Conservation (phyloP, 2,329 filamentous ascomycete genomes). For the Sordariomycetes sp. region DNA sequence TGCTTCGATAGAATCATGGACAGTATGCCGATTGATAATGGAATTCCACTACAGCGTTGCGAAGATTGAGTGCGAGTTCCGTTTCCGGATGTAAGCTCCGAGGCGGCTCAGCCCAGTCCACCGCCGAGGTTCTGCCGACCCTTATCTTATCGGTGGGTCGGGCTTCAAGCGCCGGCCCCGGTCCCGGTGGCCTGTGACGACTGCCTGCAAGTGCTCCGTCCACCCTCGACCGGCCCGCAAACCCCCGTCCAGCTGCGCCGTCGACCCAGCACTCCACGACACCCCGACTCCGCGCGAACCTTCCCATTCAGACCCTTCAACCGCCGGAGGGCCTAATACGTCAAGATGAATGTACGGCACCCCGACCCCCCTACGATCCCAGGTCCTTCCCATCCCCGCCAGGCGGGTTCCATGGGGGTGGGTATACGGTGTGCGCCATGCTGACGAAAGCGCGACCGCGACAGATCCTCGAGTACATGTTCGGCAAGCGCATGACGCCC, state of each 20-base stretch:
- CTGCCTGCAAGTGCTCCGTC: neutral
- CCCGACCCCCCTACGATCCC: neutral
- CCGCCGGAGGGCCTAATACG: neutral
- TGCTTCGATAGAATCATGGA: no score
- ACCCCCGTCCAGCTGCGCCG: neutral
- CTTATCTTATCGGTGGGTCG: neutral
- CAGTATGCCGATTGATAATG: no score
- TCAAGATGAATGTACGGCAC: neutral
- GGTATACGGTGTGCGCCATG: neutral
- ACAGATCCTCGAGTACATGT: constrained; percentile 96
- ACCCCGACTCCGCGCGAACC: neutral
- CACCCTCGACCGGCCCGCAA: neutral
- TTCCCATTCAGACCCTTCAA: neutral
- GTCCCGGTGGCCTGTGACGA: neutral
- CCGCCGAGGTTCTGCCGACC: neutral
- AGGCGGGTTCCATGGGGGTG: no score
- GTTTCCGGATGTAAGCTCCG: neutral
- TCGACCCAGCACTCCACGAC: neutral
- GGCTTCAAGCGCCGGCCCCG: neutral
- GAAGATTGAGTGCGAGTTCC: no score
- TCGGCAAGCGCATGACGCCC: constrained; percentile 97
- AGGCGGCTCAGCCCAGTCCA: no score
- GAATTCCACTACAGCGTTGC: no score
- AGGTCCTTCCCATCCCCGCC: no score
- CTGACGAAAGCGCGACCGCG: neutral